phyloP scores from a whole-genome alignment of 2,329 filamentous ascomycete species.

The Cercospora beticola region DNA sequence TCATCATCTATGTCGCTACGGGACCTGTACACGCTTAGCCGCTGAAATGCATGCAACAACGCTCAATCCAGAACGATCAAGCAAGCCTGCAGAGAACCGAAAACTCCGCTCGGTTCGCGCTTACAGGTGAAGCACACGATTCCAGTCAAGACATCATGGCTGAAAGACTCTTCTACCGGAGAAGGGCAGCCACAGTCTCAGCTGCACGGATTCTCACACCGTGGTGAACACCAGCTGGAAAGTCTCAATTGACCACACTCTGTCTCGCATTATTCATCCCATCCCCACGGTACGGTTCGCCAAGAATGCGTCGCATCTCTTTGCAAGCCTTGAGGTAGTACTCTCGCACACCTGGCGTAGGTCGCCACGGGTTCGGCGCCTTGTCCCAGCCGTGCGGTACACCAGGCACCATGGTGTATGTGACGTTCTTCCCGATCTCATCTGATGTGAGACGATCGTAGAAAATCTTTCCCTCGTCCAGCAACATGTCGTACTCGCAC shows the following conservation, averaged over 20 bases:
- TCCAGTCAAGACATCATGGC: background rate
- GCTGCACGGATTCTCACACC: background rate
- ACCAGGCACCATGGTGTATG: slow-evolving; percentile 58
- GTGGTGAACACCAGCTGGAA: background rate
- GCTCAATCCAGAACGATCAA: background rate
- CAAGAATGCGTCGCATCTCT: slow-evolving; percentile 50
- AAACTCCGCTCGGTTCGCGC: too few species aligned
- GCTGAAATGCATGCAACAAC: background rate
- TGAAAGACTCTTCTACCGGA: background rate
- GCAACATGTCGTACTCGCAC: slow-evolving; percentile 67
- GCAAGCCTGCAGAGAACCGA: background rate
- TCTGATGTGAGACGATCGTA: slow-evolving; percentile 53
- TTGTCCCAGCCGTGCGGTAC: slow-evolving; percentile 68
- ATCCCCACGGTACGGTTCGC: slow-evolving; percentile 14
- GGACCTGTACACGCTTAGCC: slow-evolving; percentile 1
- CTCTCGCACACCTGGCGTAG: slow-evolving; percentile 52
- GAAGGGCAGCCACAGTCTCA: background rate
- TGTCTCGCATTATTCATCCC: slow-evolving; percentile 14
- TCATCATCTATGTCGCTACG: background rate
- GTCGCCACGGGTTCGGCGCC: slow-evolving; percentile 59
- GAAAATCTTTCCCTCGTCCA: slow-evolving; percentile 63
- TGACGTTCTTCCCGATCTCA: slow-evolving; percentile 53
- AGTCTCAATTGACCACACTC: slow-evolving; percentile 21
- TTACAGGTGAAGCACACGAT: background rate
- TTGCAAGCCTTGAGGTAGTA: slow-evolving; percentile 57